Percentiles rank a stretch among this genome's conserved stretches.
These are phyloP conservation scores for Penicillium odoratum DNA, from an alignment of 495 filamentous ascomycete genomes.

Conservation along the genomic window DNA sequence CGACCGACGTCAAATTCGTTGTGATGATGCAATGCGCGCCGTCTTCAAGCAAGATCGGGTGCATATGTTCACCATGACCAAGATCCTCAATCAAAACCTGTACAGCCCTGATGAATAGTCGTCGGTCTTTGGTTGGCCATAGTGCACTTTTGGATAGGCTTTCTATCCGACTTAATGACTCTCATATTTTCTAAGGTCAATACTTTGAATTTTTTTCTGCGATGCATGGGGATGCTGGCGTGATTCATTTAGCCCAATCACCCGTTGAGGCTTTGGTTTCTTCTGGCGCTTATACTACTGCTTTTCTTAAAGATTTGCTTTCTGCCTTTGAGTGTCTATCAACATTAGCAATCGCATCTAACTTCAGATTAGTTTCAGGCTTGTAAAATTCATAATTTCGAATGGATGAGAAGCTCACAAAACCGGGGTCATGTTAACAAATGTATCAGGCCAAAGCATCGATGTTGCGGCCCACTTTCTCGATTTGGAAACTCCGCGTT, in stretches of 20 bases:
- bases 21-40: conserved; percentile 84
- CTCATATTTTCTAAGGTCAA: conserved; percentile 20
- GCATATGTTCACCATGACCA: conserved; percentile 99
- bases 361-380: background rate
- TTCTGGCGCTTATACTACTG: background rate
- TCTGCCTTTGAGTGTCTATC: conserved; percentile 21
- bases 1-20: conserved; percentile 88
- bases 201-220: conserved; percentile 17
- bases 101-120: conserved; percentile 62
- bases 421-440: too few relatives aligned
- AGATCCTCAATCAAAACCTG: conserved; percentile 67
- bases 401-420: background rate
- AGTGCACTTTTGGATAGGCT: background rate
- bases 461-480: background rate
- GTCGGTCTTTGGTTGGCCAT: background rate
- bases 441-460: background rate
- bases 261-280: conserved; percentile 3
- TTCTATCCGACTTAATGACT: conserved; percentile 21
- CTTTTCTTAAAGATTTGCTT: conserved; percentile 13
- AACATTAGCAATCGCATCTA: conserved; percentile 10
- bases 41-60: conserved; percentile 90
- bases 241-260: conserved; percentile 19
- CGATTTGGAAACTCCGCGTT: background rate
- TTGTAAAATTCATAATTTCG: background rate
- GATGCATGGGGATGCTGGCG: conserved; percentile 36